Evolutionary conservation across 371 early-diverging fungal genomes (phyloP).

Genomic region (Rhizopus sp.): DNA sequence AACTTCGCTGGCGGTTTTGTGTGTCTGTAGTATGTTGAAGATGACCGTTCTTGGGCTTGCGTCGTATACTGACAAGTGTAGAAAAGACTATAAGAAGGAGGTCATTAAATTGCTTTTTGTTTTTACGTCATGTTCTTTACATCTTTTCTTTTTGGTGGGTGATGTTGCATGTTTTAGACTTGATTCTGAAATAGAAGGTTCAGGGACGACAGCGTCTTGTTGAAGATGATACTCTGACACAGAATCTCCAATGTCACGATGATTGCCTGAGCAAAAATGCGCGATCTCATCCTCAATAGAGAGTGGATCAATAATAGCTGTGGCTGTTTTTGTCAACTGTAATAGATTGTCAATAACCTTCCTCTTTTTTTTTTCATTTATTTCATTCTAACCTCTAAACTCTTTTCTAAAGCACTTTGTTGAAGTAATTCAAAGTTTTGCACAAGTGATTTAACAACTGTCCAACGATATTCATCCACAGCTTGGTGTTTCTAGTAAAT

Average conservation of each 20-base stretch:
- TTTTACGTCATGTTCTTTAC: constrained; percentile 1
- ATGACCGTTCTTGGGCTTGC: constrained; percentile 28
- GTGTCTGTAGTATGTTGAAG: not conserved
- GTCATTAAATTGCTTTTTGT: not conserved
- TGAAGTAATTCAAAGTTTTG: constrained; percentile 52
- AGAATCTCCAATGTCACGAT: not conserved
- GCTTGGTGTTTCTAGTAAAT: constrained; percentile 44
- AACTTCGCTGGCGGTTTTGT: constrained; percentile 12
- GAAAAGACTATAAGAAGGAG: constrained; percentile 27
- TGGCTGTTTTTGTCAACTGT: constrained; percentile 16
- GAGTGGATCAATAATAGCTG: constrained; percentile 24
- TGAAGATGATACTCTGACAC: not conserved
- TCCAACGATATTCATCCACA: constrained; percentile 50
- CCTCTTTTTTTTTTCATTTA: constrained; percentile 17
- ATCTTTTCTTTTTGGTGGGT: constrained; percentile 6
- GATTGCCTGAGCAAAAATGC: constrained; percentile 22
- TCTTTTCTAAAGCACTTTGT: constrained; percentile 41
- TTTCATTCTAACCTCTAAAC: constrained; percentile 12
- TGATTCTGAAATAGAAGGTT: constrained; percentile 20
- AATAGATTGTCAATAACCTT: constrained; percentile 7
- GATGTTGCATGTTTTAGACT: constrained; percentile 15
- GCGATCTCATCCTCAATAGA: constrained; percentile 27
- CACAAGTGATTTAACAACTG: constrained; percentile 37
- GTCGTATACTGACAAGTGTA: constrained; percentile 37
- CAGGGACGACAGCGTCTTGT: constrained; percentile 16